Percentiles rank a stretch among this genome's conserved stretches.
Evolutionary conservation across 352 stramenopile species (phyloP).

Genomic region (Globisporangium cederbergense): DNA sequence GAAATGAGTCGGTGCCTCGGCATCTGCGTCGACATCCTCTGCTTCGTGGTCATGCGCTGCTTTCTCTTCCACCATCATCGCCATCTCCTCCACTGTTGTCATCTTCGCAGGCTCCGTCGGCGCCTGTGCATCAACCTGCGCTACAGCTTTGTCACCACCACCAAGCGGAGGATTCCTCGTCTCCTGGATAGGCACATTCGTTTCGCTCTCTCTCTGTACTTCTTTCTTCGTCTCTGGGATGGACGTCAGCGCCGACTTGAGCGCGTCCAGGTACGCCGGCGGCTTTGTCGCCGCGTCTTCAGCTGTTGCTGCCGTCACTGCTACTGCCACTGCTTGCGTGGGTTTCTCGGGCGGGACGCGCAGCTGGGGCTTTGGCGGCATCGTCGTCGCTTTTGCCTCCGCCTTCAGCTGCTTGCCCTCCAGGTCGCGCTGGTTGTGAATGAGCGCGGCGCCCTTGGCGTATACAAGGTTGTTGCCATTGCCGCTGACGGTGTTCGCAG

Average conservation of each 20-base stretch:
- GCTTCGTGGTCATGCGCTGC: constrained; percentile 16
- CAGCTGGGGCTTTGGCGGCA: constrained; percentile 7
- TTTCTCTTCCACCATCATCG: constrained; percentile 16
- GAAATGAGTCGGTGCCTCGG: constrained; percentile 13
- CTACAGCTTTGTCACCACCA: neutral
- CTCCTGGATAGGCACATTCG: neutral
- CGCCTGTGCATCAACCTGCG: constrained; percentile 1
- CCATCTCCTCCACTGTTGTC: constrained; percentile 1
- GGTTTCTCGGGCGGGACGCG: constrained; percentile 8
- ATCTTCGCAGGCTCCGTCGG: constrained; percentile 3
- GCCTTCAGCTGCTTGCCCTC: neutral
- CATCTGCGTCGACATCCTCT: neutral
- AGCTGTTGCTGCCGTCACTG: neutral
- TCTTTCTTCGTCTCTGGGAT: constrained; percentile 1
- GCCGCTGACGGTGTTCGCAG: constrained; percentile 11
- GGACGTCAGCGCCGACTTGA: constrained; percentile 11
- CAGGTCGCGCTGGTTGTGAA: constrained; percentile 14
- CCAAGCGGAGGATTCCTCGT: neutral
- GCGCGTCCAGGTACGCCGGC: constrained; percentile 7
- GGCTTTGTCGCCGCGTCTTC: neutral
- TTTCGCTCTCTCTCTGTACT: neutral
- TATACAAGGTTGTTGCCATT: neutral
- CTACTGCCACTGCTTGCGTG: neutral
- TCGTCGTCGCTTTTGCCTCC: neutral
- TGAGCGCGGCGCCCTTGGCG: constrained; percentile 10